Conservation (phyloP, 495 filamentous ascomycete species). For the Neurospora sp. region DNA sequence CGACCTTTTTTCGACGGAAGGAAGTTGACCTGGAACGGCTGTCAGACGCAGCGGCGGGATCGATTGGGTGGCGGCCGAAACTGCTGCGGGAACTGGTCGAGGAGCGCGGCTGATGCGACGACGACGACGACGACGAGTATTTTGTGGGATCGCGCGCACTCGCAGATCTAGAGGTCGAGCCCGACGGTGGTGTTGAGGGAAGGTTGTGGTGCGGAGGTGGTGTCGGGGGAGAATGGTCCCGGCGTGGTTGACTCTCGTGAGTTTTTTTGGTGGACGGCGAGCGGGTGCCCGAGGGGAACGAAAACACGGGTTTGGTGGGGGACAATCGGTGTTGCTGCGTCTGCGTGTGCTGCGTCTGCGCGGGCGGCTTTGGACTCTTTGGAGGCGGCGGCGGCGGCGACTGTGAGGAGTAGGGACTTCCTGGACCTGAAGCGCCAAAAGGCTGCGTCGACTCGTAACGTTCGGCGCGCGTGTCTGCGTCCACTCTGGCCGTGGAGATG, state of each 20-base stretch:
- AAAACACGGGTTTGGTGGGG: neutral
- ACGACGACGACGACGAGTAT: neutral
- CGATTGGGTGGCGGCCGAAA: conserved; percentile 30
- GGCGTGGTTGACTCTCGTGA: neutral
- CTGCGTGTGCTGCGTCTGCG: neutral
- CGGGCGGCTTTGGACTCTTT: conserved; percentile 18
- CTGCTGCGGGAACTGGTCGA: conserved; percentile 31
- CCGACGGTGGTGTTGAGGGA: neutral
- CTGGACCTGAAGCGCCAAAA: conserved; percentile 9
- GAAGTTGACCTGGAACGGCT: conserved; percentile 17
- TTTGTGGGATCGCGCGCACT: neutral
- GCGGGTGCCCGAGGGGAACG: neutral
- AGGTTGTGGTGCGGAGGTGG: neutral
- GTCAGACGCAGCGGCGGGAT: conserved; percentile 11
- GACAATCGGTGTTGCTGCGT: conserved; percentile 12
- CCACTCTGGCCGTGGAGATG: conserved; percentile 35
- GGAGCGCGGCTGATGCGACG: conserved; percentile 23
- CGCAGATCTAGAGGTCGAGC: neutral
- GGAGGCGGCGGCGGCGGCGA: conserved; percentile 15
- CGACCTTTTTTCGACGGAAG: conserved; percentile 41
- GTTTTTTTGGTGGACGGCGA: neutral
- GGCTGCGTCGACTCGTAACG: conserved; percentile 16
- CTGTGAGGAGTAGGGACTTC: conserved; percentile 15
- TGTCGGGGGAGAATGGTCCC: neutral
- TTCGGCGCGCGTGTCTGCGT: conserved; percentile 25